A percentile compares a stretch with the other conserved stretches of the same genome.
These are phyloP conservation scores for Ophiostoma novo-ulmi DNA, from an alignment of 2,329 filamentous ascomycete species.

Conservation along the genomic window DNA sequence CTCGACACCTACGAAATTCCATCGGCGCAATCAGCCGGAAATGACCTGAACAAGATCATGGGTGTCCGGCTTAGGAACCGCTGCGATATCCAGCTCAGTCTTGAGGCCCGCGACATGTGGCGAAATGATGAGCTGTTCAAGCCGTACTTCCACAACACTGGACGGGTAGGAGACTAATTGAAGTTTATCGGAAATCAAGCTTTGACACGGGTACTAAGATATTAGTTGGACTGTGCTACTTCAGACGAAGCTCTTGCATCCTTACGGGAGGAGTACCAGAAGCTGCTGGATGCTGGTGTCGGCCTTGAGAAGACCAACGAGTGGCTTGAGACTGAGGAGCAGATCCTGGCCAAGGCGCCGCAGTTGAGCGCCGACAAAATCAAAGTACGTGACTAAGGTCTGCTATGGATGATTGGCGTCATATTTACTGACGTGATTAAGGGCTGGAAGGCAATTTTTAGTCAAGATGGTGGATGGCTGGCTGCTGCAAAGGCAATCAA, in stretches of 20 bases:
- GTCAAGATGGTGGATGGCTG: conserved; percentile 12
- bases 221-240: neutral
- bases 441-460: conserved; percentile 13
- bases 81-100: conserved; percentile 9
- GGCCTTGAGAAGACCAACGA: conserved; percentile 12
- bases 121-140: conserved; percentile 11
- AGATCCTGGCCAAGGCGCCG: conserved; percentile 12
- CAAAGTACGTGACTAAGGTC: neutral
- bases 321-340: conserved; percentile 8
- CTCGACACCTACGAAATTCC: conserved; percentile 7
- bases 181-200: neutral
- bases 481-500: conserved; percentile 8
- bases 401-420: neutral
- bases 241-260: neutral
- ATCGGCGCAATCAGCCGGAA: conserved; percentile 9
- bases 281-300: conserved; percentile 5
- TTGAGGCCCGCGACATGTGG: conserved; percentile 14
- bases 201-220: neutral
- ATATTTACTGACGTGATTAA: neutral
- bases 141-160: conserved; percentile 15
- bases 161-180: neutral
- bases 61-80: conserved; percentile 1
- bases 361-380: neutral
- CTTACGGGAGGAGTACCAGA: conserved; percentile 5
- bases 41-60: conserved; percentile 15